Evolutionary conservation across 495 filamentous ascomycete genomes (phyloP), one percentile per base, ranked within the genome.

Genomic region (Jackrogersella multiformis): DNA sequence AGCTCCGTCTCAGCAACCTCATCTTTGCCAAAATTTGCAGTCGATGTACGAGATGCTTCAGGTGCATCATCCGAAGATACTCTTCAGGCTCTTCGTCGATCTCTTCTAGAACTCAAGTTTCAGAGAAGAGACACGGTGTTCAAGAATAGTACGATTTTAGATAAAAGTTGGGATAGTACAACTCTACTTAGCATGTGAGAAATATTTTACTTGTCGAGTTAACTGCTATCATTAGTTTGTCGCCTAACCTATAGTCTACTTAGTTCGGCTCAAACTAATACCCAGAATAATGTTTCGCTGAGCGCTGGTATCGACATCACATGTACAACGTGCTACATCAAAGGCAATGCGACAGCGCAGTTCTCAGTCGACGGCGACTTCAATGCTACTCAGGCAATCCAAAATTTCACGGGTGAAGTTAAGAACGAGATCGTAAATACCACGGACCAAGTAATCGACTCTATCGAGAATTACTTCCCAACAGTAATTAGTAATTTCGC

Each of bases 261-360:
- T 51, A 72, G 72, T 12, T 18, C 49, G 12, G 49, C 15, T 5
- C 13, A 59, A 23, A 24, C 30, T 5, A 16, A 52, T 2, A 51
- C 56, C 0, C 4, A 44, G 16, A 60, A 34, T 9, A 55, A 58
- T 32, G 56, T 58, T 20, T 55, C 60, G 1, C 4, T 65, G 38
- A 56, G 54, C 15, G 72, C 45, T 4, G 62, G 58, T 16, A 64
- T 82, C 16, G 73, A 80, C 61, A 80, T 86, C 42, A 75, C 70
- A 9, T 85, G 84, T 70, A 77, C 75, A 16, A 81, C 74, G 35
- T 86, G 84, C 62, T 87, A 86, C 60, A 69, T 84, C 61, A 82
- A 81, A 39, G 83, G 83, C 48, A 61, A 63, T 8, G 81, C 78
- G 9, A 82, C 70, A 4, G 77, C 79, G 9, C 60, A 74, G 12